Evolutionary conservation across 2,329 filamentous ascomycete genomes (phyloP), one percentile per base, ranked within the genome.

Genomic region (Penicillium fuscoglaucum): DNA sequence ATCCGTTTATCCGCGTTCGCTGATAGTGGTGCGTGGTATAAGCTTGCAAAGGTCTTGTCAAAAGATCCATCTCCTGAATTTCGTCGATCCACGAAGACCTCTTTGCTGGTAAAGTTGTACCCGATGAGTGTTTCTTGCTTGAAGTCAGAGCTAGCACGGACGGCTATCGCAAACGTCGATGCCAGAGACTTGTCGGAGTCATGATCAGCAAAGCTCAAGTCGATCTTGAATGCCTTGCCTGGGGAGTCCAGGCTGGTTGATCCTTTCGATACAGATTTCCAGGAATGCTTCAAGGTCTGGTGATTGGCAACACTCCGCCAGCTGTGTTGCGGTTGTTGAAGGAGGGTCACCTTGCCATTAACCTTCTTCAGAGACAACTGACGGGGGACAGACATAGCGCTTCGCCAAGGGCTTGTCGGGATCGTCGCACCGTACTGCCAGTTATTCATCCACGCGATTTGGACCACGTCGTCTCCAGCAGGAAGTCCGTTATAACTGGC

Each of bases 371-470:
- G 56, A 1, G 61, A 62, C 9, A 70, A 44, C 1, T 58, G 56
- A 6, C 68, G 67, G 13, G 68, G 68, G 48, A 64, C 54, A 26
- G 65, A 65, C 68, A 71, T 70, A 17, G 69, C 66, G 31, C 67
- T 65, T 24, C 69, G 64, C 70, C 70, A 72, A 8, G 68, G 62
- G 26, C 44, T 37, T 9, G 66, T 70, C 2, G 68, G 70, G 15
- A 69, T 66, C 3, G 37, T 50, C 4, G 15, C 31, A 2, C 58
- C 68, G 39, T 72, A 72, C 26, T 69, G 64, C 70, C 70, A 72
- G 57, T 72, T 71, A 41, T 65, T 72, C 69, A 71, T 71, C 69
- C 70, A 72, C 5, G 47, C 62, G 35, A 71, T 60, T 3, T 61
- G 52, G 21, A 66, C 61, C 13, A 61, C 31, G 12, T 33, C 63